Percentiles rank a stretch among this genome's conserved stretches.
These are phyloP conservation scores for Talaromyces sp. DNA, from an alignment of 2,329 filamentous ascomycete species.

Conservation along the genomic window DNA sequence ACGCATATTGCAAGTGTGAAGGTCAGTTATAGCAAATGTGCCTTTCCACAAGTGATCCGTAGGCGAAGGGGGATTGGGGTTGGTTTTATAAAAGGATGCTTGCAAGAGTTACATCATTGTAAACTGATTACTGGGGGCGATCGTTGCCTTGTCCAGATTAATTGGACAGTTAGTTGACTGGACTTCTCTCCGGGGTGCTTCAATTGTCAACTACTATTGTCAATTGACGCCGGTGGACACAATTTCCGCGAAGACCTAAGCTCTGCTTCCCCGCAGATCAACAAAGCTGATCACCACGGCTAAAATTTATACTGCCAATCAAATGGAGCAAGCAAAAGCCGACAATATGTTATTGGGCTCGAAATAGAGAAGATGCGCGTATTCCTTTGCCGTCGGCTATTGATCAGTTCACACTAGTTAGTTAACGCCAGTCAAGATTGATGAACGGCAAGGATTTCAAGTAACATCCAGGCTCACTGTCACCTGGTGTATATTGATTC, in stretches of 20 bases:
- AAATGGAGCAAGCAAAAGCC: background rate
- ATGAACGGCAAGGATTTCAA: background rate
- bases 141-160: background rate
- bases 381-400: background rate
- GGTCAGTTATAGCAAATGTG: background rate
- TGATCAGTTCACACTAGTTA: background rate
- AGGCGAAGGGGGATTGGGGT: background rate
- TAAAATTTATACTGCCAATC: background rate
- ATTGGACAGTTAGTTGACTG: background rate
- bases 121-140: background rate
- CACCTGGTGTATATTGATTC: background rate
- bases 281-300: background rate
- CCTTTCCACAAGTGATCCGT: background rate
- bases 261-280: background rate
- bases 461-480: background rate
- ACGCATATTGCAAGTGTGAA: background rate
- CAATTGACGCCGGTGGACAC: background rate
- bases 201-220: background rate
- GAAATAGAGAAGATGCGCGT: background rate
- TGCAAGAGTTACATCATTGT: background rate
- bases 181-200: background rate
- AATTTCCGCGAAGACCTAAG: background rate
- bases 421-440: background rate
- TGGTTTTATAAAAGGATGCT: background rate
- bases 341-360: background rate